Conservation (phyloP, 495 filamentous ascomycete genomes). For the Venustampulla echinocandica region DNA sequence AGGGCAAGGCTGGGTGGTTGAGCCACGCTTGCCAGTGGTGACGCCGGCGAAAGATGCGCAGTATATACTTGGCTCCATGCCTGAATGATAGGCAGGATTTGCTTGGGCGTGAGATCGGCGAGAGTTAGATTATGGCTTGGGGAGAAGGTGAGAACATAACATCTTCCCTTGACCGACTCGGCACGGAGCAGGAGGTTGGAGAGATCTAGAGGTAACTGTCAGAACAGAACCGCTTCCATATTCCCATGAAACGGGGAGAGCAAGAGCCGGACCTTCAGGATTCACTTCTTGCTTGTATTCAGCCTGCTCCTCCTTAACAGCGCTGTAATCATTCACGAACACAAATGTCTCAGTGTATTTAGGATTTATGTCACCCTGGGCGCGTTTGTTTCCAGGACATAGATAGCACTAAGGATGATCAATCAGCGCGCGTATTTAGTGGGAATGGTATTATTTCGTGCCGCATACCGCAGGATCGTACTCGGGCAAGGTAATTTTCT, state of each 20-base stretch:
- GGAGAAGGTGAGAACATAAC: constrained; percentile 94
- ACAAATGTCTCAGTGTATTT: constrained; percentile 80
- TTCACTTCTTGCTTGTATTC: constrained; percentile 48
- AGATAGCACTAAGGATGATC: constrained; percentile 66
- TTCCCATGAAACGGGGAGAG: too few relatives aligned
- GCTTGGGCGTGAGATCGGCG: constrained; percentile 63
- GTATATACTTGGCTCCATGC: constrained; percentile 87
- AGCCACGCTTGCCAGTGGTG: constrained; percentile 38
- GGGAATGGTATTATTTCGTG: neutral
- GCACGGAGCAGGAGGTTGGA: constrained; percentile 76
- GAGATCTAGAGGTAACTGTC: constrained; percentile 39
- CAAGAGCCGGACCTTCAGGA: constrained; percentile 40
- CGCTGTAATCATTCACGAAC: constrained; percentile 97
- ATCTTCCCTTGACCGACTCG: constrained; percentile 85
- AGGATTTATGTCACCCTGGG: constrained; percentile 81
- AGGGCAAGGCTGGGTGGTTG: constrained; percentile 26
- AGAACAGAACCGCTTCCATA: too few relatives aligned
- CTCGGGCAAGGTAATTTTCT: constrained; percentile 63
- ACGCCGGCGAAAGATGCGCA: constrained; percentile 65
- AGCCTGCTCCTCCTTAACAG: constrained; percentile 87
- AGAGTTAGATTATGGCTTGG: constrained; percentile 84
- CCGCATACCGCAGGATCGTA: constrained; percentile 63
- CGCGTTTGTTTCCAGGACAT: constrained; percentile 91
- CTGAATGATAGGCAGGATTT: constrained; percentile 68
- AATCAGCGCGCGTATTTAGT: constrained; percentile 6